phyloP scores from a whole-genome alignment of 352 stramenopile genomes.

The Pythium utonaiense region DNA sequence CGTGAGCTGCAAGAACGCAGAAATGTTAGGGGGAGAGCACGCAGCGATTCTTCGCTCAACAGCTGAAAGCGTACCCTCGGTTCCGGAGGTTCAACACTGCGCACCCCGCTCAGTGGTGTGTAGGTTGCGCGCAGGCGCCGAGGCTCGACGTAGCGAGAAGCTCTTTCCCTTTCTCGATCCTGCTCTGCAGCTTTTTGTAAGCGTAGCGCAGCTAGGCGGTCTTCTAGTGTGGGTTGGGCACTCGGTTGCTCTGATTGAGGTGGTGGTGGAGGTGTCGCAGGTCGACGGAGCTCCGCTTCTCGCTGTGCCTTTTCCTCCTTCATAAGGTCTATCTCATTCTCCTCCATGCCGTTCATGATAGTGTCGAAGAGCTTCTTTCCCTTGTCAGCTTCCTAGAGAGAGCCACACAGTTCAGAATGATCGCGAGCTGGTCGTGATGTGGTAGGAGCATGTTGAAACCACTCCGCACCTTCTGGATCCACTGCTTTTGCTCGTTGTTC shows the following conservation, averaged over 20 bases:
- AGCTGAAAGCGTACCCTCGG: not conserved
- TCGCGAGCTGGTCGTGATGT: not conserved
- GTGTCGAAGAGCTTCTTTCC: constrained; percentile 64
- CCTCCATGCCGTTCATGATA: constrained; percentile 79
- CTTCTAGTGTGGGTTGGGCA: constrained; percentile 42
- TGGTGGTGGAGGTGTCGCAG: constrained; percentile 2
- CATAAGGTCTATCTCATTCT: constrained; percentile 55
- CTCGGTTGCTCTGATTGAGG: not conserved
- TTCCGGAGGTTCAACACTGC: not conserved
- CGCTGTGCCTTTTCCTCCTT: constrained; percentile 42
- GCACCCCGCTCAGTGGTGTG: not conserved
- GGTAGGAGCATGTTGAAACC: not conserved
- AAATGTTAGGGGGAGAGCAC: too few relatives aligned
- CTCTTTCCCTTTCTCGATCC: not conserved
- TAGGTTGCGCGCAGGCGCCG: constrained; percentile 2
- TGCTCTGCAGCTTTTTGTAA: constrained; percentile 26
- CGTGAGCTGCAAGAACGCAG: not conserved
- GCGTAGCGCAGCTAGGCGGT: constrained; percentile 45
- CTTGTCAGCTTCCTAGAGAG: constrained; percentile 53
- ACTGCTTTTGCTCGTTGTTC: constrained; percentile 62
- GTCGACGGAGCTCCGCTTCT: constrained; percentile 7
- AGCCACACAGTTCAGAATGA: not conserved
- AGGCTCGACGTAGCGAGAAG: not conserved
- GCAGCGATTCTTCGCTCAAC: too few relatives aligned
- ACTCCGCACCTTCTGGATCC: constrained; percentile 48